Percentiles rank a stretch among this genome's conserved stretches.
Conservation (phyloP, 345 rosid genomes). For the Limnanthes douglasii region DNA sequence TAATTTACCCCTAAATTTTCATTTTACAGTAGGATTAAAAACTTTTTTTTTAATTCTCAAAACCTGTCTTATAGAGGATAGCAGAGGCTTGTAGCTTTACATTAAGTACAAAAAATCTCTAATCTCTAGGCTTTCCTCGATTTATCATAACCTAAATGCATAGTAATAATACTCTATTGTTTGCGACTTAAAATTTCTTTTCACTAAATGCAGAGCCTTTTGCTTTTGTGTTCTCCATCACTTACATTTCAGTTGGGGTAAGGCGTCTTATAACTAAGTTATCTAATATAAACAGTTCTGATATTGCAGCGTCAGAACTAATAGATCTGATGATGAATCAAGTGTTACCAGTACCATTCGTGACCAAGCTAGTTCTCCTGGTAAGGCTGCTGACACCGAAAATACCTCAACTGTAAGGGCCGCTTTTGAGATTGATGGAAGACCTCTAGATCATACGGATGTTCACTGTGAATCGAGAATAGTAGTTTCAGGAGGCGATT, state of each 20-base stretch:
- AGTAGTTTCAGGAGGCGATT: conserved; percentile 19
- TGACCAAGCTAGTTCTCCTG: conserved; percentile 28
- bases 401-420: conserved; percentile 22
- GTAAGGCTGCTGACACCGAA: conserved; percentile 21
- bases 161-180: no score
- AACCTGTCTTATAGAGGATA: no score
- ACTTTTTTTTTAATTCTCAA: no score
- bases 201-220: no score
- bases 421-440: conserved; percentile 24
- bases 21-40: no score
- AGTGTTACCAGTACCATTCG: conserved; percentile 32
- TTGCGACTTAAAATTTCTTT: no score
- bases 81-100: no score
- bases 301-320: conserved; percentile 20
- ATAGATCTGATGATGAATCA: conserved; percentile 68
- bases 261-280: conserved; percentile 5
- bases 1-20: no score
- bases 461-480: conserved; percentile 21
- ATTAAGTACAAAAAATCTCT: no score
- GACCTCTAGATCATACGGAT: conserved; percentile 19
- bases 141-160: no score
- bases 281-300: conserved; percentile 8
- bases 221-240: no score
- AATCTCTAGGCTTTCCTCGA: no score
- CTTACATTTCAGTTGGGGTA: conserved; percentile 3